Evolutionary conservation across 2,329 filamentous ascomycete genomes (phyloP), one percentile per base, ranked within the genome.

Genomic region (Ophiostoma sp.): DNA sequence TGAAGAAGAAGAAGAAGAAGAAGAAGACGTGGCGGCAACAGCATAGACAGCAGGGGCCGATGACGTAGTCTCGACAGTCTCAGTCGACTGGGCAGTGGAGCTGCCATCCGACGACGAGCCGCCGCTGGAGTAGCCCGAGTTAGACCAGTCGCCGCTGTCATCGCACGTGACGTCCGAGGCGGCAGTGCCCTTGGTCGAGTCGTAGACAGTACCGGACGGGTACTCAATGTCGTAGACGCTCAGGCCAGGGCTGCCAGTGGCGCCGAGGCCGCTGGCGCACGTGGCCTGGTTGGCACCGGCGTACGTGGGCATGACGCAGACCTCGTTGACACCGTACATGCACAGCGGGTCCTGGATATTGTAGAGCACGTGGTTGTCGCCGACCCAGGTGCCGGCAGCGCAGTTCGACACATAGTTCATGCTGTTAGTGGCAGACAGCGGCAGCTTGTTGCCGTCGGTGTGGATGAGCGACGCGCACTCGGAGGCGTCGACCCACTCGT

Each of bases 351-450:
- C 83, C 68, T 78, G 76, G 65, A 86, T 82, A 77, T 87, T 86
- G 77, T 80, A 81, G 18, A 85, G 78, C 65, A 78, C 75, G 75
- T 84, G 77, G 77, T 86, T 85, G 72, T 81, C 76, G 69, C 78
- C 83, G 62, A 85, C 81, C 80, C 81, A 86, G 77, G 78, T 84
- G 73, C 77, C 75, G 47, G 77, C 73, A 14, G 74, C 75, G 75
- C 84, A 85, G 70, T 76, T 77, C 66, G 79, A 74, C 7, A 85
- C 74, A 71, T 79, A 85, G 76, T 83, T 82, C 79, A 87, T 85
- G 77, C 81, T 83, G 80, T 86, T 86, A 73, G 83, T 74, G 2
- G 84, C 84, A 66, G 79, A 80, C 64, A 87, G 80, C 6, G 84
- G 81, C 49, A 87, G 77, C 77, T 83, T 84, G 76, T 77, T 75